phyloP scores from a whole-genome alignment of 257 asterid species.

The Nicotiana paniculata region DNA sequence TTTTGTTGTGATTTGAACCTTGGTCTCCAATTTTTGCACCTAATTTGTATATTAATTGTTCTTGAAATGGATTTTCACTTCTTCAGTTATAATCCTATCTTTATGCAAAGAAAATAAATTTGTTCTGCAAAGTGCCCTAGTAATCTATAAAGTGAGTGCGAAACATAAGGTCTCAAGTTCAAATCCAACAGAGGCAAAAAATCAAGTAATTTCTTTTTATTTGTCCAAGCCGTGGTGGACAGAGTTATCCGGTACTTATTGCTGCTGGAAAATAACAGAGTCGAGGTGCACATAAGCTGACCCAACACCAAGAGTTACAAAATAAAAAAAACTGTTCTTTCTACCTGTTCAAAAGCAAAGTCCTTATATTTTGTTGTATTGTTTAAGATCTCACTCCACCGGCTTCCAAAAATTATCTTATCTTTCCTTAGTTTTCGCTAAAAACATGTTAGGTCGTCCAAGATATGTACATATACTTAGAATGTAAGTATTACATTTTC shows the following conservation, averaged over 20 bases:
- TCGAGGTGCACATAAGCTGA: too few species aligned
- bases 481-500: neutral
- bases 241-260: too few species aligned
- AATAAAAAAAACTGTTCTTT: too few species aligned
- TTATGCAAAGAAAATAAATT: too few species aligned
- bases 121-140: too few species aligned
- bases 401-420: neutral
- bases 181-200: too few species aligned
- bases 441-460: neutral
- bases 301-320: too few species aligned
- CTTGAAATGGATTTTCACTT: neutral
- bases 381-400: neutral
- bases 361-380: neutral
- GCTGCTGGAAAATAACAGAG: rapidly evolving
- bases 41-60: neutral
- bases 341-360: neutral
- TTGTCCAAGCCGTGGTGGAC: too few species aligned
- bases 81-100: neutral
- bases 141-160: too few species aligned
- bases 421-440: neutral
- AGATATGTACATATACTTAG: neutral
- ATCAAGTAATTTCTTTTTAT: too few species aligned
- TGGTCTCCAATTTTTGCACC: neutral
- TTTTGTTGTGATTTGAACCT: too few species aligned
- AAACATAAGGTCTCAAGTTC: too few species aligned